A percentile compares a stretch with the other conserved stretches of the same genome.
Evolutionary conservation across 306 rosid species (phyloP).

Genomic region (Vigna unguiculata): DNA sequence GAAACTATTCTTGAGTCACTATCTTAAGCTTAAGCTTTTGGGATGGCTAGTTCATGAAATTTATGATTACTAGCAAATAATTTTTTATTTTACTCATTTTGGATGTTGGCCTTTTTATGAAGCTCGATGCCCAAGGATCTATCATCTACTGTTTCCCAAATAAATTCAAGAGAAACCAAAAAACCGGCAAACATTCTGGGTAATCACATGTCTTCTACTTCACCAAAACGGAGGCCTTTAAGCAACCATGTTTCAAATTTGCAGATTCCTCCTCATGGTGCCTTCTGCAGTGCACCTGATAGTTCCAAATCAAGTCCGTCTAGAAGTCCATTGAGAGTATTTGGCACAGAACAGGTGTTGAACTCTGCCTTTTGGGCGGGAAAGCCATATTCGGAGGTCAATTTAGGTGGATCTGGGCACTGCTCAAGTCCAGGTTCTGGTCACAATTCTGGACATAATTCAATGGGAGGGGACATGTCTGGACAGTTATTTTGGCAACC

Average conservation of each 20-base stretch:
- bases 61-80: slow-evolving; percentile 20
- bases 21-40: background rate
- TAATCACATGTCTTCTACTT: slow-evolving; percentile 56
- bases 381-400: slow-evolving; percentile 44
- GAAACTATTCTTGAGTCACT: background rate
- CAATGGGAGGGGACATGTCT: slow-evolving; percentile 92
- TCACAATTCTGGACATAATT: slow-evolving; percentile 93
- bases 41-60: background rate
- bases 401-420: slow-evolving; percentile 76
- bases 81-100: slow-evolving; percentile 42
- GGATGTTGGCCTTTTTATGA: slow-evolving; percentile 46
- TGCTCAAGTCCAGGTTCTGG: slow-evolving; percentile 98
- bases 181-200: slow-evolving; percentile 61
- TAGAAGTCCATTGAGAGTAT: slow-evolving; percentile 47
- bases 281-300: slow-evolving; percentile 84
- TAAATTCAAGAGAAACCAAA: slow-evolving; percentile 62
- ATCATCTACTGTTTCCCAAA: slow-evolving; percentile 50
- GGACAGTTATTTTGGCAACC: slow-evolving; percentile 64
- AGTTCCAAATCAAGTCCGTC: slow-evolving; percentile 55
- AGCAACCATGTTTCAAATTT: slow-evolving; percentile 77
- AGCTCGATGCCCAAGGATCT: slow-evolving; percentile 76
- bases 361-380: slow-evolving; percentile 47
- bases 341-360: slow-evolving; percentile 48
- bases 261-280: slow-evolving; percentile 80
- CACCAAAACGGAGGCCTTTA: slow-evolving; percentile 82